Evolutionary conservation across 2,329 filamentous ascomycete species (phyloP).

Genomic region (Penicillium janthinellum): DNA sequence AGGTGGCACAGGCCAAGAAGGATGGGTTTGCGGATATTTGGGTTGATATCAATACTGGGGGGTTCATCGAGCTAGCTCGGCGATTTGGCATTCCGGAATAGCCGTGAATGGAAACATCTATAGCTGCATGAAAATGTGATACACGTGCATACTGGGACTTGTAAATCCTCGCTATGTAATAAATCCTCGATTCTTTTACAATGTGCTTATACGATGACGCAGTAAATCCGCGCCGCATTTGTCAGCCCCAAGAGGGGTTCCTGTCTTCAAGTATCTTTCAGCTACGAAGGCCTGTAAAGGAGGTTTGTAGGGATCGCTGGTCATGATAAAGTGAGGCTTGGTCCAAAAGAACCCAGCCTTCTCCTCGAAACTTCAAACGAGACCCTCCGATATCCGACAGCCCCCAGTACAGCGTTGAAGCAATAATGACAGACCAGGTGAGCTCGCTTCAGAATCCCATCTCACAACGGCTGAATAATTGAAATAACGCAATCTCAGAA

Average conservation of each 20-base stretch:
- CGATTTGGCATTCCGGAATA: slow-evolving; percentile 43
- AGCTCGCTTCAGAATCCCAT: neutral
- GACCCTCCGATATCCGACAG: neutral
- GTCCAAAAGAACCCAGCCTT: too few species aligned
- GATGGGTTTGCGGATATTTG: slow-evolving; percentile 68
- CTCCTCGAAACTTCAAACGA: too few species aligned
- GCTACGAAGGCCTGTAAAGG: too few species aligned
- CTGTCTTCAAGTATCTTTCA: neutral
- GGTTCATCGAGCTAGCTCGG: slow-evolving; percentile 55
- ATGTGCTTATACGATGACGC: slow-evolving; percentile 9
- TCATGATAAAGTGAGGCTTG: too few species aligned
- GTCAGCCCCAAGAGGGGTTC: slow-evolving; percentile 6
- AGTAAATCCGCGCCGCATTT: slow-evolving; percentile 5
- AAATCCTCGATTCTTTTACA: neutral
- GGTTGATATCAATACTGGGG: slow-evolving; percentile 55
- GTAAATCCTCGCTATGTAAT: neutral
- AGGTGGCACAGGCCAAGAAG: slow-evolving; percentile 55
- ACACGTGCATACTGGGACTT: neutral
- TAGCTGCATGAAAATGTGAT: neutral
- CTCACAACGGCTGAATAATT: neutral
- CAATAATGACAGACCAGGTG: slow-evolving; percentile 18
- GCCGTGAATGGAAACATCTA: neutral
- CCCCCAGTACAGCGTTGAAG: neutral
- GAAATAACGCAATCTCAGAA: slow-evolving; percentile 6
- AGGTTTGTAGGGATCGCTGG: too few species aligned